Evolutionary conservation across 129 eudicot genomes (phyloP), one percentile per base, ranked within the genome.

Genomic region (Dittrichia graveolens): DNA sequence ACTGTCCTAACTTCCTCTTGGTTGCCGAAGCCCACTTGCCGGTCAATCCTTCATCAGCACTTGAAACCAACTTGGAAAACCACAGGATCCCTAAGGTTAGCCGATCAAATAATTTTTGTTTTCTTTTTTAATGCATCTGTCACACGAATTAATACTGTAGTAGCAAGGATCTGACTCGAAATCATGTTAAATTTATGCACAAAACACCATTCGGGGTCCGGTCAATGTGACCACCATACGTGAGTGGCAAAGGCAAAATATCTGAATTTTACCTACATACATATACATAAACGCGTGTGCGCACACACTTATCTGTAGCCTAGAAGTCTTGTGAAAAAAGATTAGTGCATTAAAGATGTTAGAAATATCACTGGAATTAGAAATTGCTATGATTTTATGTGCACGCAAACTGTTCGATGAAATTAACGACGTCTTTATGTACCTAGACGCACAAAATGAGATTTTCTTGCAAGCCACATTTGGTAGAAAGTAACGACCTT

Each of bases 11-110:
- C 72, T 90, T 75, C 63, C 89, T 94, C 41, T 77, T 94, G 43
- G 80, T 94, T 62, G 99, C 99, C 3, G 88, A 90, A 50, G 96
- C 83, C 5, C 86, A 75, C 78, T 76, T 94, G 62, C 98, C 98
- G 10, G 77, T 77, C 15, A 69, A 84, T 52, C 86, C 88, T 19
- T 45, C 83, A 3, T 69, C 85, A 9, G 71, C 91, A 15, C 57
- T 83, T 18, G 83, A 67, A 49, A 72, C 84, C 18, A 82, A 75
- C 68, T 58, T 79, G 65, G 85, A 86, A 6, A 68, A 78, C 71
- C 83, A 84, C 52, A 55, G 49, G 37, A 73, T 80, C 65, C 97
- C 97, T 10, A 91, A 88, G 91, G 97, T 87, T 19, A 15, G 75
- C 4, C 8, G 9, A 24, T 24, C 31, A 24, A 48, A 38, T 63